Conservation (phyloP, 805 yeast species). For the Kazachstania kunashirensis region DNA sequence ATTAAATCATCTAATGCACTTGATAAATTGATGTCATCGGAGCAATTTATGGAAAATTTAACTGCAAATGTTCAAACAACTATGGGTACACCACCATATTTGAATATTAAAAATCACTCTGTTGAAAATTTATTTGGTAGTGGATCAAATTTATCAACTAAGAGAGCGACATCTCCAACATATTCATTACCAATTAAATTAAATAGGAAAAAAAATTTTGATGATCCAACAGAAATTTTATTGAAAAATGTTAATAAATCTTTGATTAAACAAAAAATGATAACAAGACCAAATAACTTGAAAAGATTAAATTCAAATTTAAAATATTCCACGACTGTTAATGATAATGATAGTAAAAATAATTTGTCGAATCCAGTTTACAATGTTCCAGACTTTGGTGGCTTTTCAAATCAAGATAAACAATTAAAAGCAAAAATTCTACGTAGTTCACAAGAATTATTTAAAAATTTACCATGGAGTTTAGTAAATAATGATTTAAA, state of each 20-base stretch:
- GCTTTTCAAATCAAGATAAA: conserved; percentile 55
- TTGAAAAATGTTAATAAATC: conserved; percentile 25
- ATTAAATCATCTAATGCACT: conserved; percentile 6
- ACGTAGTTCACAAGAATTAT: conserved; percentile 29
- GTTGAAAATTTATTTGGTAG: conserved; percentile 42
- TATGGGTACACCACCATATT: conserved; percentile 4
- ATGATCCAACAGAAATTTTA: conserved; percentile 20
- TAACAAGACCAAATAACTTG: conserved; percentile 8
- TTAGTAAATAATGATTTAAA: conserved; percentile 48
- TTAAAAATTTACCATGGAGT: conserved; percentile 55
- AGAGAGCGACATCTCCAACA: conserved; percentile 2
- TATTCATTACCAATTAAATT: conserved; percentile 3
- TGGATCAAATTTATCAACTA: neutral
- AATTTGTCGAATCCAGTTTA: conserved; percentile 9
- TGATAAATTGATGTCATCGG: conserved; percentile 19
- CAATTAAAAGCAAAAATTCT: conserved; percentile 34
- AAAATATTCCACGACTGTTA: conserved; percentile 5
- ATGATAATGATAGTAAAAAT: conserved; percentile 10
- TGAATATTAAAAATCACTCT: conserved; percentile 26
- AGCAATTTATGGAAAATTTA: conserved; percentile 25
- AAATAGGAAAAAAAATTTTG: neutral
- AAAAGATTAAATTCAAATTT: neutral
- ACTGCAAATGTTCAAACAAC: conserved; percentile 28
- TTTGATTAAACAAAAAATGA: conserved; percentile 15
- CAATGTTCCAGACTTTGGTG: conserved; percentile 50